Evolutionary conservation across 208 protist genomes (phyloP), one percentile per base, ranked within the genome.

Genomic region (Giardia muris): DNA sequence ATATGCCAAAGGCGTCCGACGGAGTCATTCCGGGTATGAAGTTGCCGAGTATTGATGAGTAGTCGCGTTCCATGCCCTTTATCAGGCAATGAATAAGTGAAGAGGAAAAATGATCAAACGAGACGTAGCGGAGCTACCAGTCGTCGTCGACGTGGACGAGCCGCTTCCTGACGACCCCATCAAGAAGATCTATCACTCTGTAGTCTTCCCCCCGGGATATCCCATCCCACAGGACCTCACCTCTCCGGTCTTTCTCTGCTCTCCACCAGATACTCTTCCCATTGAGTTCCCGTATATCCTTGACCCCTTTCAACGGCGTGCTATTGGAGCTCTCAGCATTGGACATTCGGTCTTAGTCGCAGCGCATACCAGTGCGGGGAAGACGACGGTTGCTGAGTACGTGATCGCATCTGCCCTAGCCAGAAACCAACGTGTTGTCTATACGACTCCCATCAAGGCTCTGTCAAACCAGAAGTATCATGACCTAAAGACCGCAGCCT

Each of bases 401-500:
- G 96, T 96, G 4, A 97, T 98, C 93, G 96, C 97, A 44, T 45
- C 96, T 0, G 46, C 94, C n/a, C 46, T 94, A 22, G 92, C 93
- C 30, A 94, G 96, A 76, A 93, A 94, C 76, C 96, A 97, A 87
- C 4, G 98, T 10, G 98, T 99, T 30, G 98, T 99, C 86, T 99
- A 99, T 95, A 99, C 99, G 47, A 99, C 98, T 0, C 99, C 99
- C 46, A 99, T 99, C 94, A 99, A 99, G 93, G 99, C 99, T 0
- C 95, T 99, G 0, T 98, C 96, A 46, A 99, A 99, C 95, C 98
- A 99, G 94, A 99, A 99, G 94, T 99, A 98, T 94, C 95, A 98
- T 89, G 98, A 99, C 93, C 97, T 99, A 42, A 95, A 95, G 0
- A 97, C 98, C 67, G 97, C 98, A 91, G 96, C 94, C 39, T 98